Percentiles rank a stretch among this genome's conserved stretches.
These are phyloP conservation scores for Kockiozyma suomiensis DNA, from an alignment of 805 yeast genomes.

Conservation along the genomic window DNA sequence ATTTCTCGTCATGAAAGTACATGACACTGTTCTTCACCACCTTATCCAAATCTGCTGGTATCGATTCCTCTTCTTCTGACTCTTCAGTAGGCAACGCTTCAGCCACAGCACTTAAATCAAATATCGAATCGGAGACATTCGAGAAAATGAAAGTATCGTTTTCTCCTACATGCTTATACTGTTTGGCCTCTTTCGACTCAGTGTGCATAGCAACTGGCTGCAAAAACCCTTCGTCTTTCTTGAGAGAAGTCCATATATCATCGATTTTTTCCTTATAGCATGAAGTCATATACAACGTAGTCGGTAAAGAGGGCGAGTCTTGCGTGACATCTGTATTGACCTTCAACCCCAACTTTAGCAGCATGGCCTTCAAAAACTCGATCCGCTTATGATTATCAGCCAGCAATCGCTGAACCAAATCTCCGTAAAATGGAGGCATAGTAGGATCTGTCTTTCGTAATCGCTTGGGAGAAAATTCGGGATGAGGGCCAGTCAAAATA, in stretches of 20 bases:
- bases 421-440: constrained; percentile 25
- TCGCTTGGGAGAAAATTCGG: constrained; percentile 59
- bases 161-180: constrained; percentile 50
- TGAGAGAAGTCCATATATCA: constrained; percentile 43
- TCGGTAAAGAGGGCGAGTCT: constrained; percentile 61
- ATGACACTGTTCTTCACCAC: constrained; percentile 60
- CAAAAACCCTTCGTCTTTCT: constrained; percentile 43
- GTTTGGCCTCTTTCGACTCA: constrained; percentile 39
- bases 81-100: constrained; percentile 16
- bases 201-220: constrained; percentile 1
- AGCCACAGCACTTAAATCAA: constrained; percentile 13
- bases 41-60: constrained; percentile 53
- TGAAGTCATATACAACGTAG: constrained; percentile 65
- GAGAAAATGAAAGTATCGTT: constrained; percentile 56
- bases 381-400: constrained; percentile 53
- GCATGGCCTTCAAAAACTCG: constrained; percentile 57
- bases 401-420: constrained; percentile 43
- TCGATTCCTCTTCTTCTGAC: constrained; percentile 37
- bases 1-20: constrained; percentile 43
- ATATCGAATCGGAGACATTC: constrained; percentile 27
- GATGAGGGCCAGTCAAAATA: constrained; percentile 82
- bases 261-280: constrained; percentile 41
- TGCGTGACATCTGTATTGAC: constrained; percentile 55
- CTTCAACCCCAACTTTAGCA: constrained; percentile 64
- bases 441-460: constrained; percentile 18